Base-by-base conservation (phyloP, 106 monocot species). In the Dendrobium nobile region DNA sequence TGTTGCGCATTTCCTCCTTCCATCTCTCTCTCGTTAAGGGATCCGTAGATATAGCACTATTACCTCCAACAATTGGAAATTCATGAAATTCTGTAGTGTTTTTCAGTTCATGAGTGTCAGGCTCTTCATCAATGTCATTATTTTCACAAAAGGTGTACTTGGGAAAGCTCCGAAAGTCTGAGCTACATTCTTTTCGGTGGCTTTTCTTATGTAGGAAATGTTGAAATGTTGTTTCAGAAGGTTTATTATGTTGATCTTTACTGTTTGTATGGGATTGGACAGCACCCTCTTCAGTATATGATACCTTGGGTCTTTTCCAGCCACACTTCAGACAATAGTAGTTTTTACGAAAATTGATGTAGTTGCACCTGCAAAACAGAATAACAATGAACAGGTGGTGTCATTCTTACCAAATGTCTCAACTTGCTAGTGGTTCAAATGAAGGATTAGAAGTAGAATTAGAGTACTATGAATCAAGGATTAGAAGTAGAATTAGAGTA, bases 261-360 rank as follows among this genome's bases (percentile, higher is more conserved):
- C 42, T 77, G 27, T 22, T 61, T 20, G 17, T 58, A 5, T 72
- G 56, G 33, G 80, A 58, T 51, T 65, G 80, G 59, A 58, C 15
- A 4, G 42, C 37, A 80, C 40, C 18, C 2, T 84, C 78, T 59
- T 28, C 78, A 68, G 10, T 78, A 41, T 40, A 80, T 22, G 80
- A 75, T 75, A 79, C 79, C 73, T 90, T 96, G 19, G 96, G 93
- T 61, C 96, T 83, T 73, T 89, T 96, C 96, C 93, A 96, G n/a
- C 84, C 88, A 78, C 96, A 96, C 81, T 87, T 96, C 73, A 91
- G 83, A 78, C 96, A 96, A 6, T 86, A 22, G 67, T 56, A 79
- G 44, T 96, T 96, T 78, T 85, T 92, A 55, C 86, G 56, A 65
- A 96, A 96, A 80, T 96, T 96, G 22, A 96, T 79, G 77, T 90